Percentiles rank a stretch among this genome's conserved stretches.
Evolutionary conservation across 495 filamentous ascomycete genomes (phyloP).

Genomic region (Lasiosphaeris hirsuta): DNA sequence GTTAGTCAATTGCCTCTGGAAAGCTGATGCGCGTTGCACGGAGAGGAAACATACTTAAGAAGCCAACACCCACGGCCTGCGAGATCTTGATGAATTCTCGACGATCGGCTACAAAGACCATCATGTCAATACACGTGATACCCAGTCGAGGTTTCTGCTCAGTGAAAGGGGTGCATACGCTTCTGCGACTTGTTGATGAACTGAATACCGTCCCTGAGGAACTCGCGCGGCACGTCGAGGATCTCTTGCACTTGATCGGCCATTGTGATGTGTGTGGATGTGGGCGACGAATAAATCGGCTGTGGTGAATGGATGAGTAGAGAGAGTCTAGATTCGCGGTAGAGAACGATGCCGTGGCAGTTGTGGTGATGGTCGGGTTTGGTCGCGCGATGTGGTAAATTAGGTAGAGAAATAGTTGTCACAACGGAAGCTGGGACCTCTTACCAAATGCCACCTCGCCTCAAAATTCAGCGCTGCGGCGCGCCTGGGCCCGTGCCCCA

Average conservation of each 20-base stretch:
- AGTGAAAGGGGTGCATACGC: conserved; percentile 49
- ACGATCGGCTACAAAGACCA: conserved; percentile 54
- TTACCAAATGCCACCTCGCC: conserved; percentile 24
- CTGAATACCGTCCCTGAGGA: conserved; percentile 73
- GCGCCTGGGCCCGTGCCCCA: neutral
- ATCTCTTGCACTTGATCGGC: conserved; percentile 77
- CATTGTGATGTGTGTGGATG: conserved; percentile 41
- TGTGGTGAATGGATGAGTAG: conserved; percentile 1
- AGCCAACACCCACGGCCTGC: conserved; percentile 82
- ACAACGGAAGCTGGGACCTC: conserved; percentile 11
- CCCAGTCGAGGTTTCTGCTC: no score
- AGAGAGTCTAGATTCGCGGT: neutral
- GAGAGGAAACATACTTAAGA: conserved; percentile 25
- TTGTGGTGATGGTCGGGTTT: neutral
- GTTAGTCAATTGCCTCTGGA: conserved; percentile 4
- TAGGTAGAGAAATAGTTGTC: conserved; percentile 16
- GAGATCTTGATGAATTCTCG: conserved; percentile 92
- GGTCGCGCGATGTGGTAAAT: conserved; percentile 10
- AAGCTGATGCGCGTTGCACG: neutral
- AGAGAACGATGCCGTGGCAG: conserved; percentile 4
- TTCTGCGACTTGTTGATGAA: conserved; percentile 85
- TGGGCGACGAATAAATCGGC: neutral
- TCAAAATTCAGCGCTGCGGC: conserved; percentile 9
- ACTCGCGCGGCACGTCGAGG: conserved; percentile 77
- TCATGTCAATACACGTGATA: neutral